Evolutionary conservation across 2,329 filamentous ascomycete species (phyloP), one percentile per base, ranked within the genome.

Genomic region (Colletotrichum sp.): DNA sequence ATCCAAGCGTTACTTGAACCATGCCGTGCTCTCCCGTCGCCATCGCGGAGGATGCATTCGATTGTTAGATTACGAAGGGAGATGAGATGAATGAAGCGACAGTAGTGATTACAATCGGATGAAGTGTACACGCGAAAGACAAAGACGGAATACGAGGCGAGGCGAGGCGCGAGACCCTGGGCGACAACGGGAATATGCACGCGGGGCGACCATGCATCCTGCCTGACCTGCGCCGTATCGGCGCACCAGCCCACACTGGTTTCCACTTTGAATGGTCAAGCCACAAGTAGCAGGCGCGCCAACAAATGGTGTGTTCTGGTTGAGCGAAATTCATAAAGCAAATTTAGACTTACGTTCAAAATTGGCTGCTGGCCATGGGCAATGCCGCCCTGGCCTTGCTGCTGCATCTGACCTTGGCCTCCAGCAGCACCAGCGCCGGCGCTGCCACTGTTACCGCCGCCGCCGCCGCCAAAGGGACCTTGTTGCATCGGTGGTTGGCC

Each of bases 371-470:
- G 74, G 43, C 74, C 74, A 52, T 76, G 74, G 28, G 74, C 70
- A 65, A 76, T 76, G 48, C 74, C 73, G 27, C 73, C 70, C 30
- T 76, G 74, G 32, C 56, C 64, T 69, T 74, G 74, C n/a, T 74
- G 74, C 83, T 96, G 95, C 48, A 94, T 94, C 84, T 96, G 94
- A 15, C 92, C 90, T 82, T 95, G 89, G 18, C 89, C 90, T 76
- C 90, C 88, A 48, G 91, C 77, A 66, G 83, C 78, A 77, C 83
- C 81, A 76, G 83, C 79, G 78, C 84, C 74, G 77, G 84, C 80
- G 85, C 89, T 77, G 83, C 78, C 76, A 43, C 80, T 71, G 36
- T 69, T 76, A 16, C 60, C 32, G 30, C 58, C 74, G 36, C 60
- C 74, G 34, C 58, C 32, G 34, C 76, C 76, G 16, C 73, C 75